phyloP scores from a whole-genome alignment of 306 rosid genomes.

The Citrullus amarus region DNA sequence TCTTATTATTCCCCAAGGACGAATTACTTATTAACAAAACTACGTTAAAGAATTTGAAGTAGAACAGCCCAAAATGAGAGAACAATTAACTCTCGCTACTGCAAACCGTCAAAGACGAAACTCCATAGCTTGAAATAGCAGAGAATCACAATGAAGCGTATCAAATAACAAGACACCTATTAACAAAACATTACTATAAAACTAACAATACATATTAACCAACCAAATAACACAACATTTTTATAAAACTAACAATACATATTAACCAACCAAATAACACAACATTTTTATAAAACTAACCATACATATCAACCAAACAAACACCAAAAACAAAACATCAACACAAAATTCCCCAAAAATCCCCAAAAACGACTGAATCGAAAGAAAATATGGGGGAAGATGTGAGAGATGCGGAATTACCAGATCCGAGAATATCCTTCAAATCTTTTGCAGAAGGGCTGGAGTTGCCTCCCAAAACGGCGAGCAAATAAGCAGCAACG shows the following conservation, averaged over 20 bases:
- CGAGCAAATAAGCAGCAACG: constrained; percentile 32
- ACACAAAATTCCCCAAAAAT: background rate
- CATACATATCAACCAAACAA: background rate
- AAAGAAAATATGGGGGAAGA: background rate
- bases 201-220: background rate
- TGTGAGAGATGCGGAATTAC: background rate
- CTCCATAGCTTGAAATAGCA: too few species aligned
- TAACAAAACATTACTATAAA: background rate
- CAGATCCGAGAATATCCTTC: constrained; percentile 29
- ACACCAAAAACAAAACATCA: background rate
- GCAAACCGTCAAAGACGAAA: background rate
- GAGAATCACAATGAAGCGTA: background rate
- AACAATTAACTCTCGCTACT: background rate
- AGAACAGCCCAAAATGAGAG: background rate
- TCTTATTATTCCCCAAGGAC: background rate
- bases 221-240: background rate
- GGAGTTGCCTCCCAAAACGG: constrained; percentile 37
- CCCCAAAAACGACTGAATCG: background rate
- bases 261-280: background rate
- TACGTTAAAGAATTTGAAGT: background rate
- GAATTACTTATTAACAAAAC: too few species aligned
- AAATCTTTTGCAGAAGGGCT: constrained; percentile 25
- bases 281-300: background rate
- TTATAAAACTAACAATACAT: background rate
- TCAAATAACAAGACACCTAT: background rate